Evolutionary conservation across 805 yeast species (phyloP), one percentile per base, ranked within the genome.

Genomic region (Nakazawaea populi): DNA sequence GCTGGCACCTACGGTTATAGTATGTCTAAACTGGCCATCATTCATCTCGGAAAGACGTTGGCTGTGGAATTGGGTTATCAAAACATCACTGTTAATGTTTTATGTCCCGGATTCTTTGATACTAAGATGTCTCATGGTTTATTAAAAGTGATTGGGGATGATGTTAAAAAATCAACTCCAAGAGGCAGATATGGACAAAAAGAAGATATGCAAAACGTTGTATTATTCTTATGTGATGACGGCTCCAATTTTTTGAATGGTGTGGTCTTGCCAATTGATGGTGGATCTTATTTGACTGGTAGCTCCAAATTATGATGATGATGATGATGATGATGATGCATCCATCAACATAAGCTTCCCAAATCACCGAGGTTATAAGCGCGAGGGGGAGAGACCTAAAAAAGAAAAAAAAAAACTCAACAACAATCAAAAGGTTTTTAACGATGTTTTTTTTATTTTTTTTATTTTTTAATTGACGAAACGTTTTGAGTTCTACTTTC

Each of bases 21-120:
- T 42, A 86, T 90, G 14, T 83, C 90, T 41, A 85, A 85, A 64
- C 87, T 90, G 3, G 91, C 87, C 42, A 82, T 86, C 4, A 76
- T 81, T 52, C 91, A 85, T 62, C 60, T 85, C 64, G 83, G 85
- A 32, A 80, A 79, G 64, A 66, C 74, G 52, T 73, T 85, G 57
- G 87, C 91, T 2, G 64, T 77, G 40, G 85, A 82, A 60, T 72
- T 86, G 58, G 90, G 87, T 1, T 85, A 83, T 5, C 68, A 73
- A 42, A 78, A 85, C 67, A 77, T 85, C 59, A 84, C 80, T 44
- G 89, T 85, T 52, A 85, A 86, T 67, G 70, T 80, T 10, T 64
- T 85, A 55, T 89, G 89, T 6, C 91, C 91, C 0, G 92, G 92
- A 0, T 86, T 83, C 63, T 82, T 85, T 75, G 87, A 87, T 24